These are phyloP conservation scores for Penicillium bovifimosum DNA, from an alignment of 495 filamentous ascomycete species.

Conservation along the genomic window DNA sequence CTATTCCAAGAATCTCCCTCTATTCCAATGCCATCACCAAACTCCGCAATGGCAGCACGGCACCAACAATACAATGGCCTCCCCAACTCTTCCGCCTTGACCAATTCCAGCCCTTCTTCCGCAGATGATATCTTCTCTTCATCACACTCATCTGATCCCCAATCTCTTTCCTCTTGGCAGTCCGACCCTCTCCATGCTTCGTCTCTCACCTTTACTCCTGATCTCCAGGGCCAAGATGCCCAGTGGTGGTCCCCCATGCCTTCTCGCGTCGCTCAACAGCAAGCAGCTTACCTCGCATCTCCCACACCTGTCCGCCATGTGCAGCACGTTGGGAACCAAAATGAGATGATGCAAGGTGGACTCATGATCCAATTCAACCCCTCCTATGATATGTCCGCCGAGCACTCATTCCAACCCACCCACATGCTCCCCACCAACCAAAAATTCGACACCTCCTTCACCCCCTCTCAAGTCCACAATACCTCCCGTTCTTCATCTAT, in stretches of 20 bases:
- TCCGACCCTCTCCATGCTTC: conserved; percentile 37
- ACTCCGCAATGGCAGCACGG: conserved; percentile 21
- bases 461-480: conserved; percentile 23
- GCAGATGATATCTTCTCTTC: conserved; percentile 43
- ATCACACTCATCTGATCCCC: conserved; percentile 41
- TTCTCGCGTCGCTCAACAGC: conserved; percentile 32
- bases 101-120: conserved; percentile 38
- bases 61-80: conserved; percentile 38
- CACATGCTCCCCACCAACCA: conserved; percentile 25
- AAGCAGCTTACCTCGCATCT: conserved; percentile 35
- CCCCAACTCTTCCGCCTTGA: conserved; percentile 27
- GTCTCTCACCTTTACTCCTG: conserved; percentile 37
- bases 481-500: conserved; percentile 35
- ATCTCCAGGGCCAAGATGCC: conserved; percentile 35
- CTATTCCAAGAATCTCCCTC: conserved; percentile 36
- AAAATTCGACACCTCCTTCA: conserved; percentile 29
- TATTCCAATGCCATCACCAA: conserved; percentile 37
- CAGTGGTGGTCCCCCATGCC: conserved; percentile 45
- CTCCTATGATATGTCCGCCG: conserved; percentile 34
- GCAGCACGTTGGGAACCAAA: conserved; percentile 27
- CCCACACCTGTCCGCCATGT: conserved; percentile 31
- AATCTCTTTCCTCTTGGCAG: conserved; percentile 44
- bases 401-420: conserved; percentile 28
- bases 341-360: conserved; percentile 39
- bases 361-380: conserved; percentile 45